Evolutionary conservation across 176 grass and related monocot species (phyloP), one percentile per base, ranked within the genome.

Genomic region (Rhipidocladum racemiflorum): DNA sequence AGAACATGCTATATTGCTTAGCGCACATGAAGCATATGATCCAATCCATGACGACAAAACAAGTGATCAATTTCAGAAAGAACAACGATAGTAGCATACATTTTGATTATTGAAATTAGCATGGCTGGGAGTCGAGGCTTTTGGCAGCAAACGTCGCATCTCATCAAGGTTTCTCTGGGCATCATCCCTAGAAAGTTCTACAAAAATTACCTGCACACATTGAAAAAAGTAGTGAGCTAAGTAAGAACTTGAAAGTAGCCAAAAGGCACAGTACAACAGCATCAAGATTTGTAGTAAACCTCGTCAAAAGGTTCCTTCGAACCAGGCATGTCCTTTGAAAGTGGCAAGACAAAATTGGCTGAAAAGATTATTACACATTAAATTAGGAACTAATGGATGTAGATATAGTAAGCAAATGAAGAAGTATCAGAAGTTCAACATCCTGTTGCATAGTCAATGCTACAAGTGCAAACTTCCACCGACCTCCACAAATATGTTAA

Each of bases 301-400:
- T 91, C 44, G 18, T 94, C 88, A 63, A 94, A 94, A 80, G 81
- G 67, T 38, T 94, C 88, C 45, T 86, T 91, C 6, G 91, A 91
- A 81, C 45, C 42, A 86, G 57, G 70, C 86, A 86, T 91, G 49
- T 74, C 77, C 76, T 86, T 94, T 12, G 79, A 81, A n/a, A 84
- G 72, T 23, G 91, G 88, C 65, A 94, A 78, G 65, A 84, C 59
- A 81, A 86, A 94, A 79, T 91, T 94, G 35, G 76, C 91, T 91
- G 88, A 44, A 91, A 86, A 74, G 14, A 35, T 43, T 28, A 85
- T 25, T 54, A 40, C 12, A 75, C n/a, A 54, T 40, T 51, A 61
- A 71, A 40, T 70, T 21, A 65, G 3, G 42, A 60, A 70, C 42
- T 65, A 55, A 62, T 67, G 15, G 49, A 63, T 80, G 3, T 62